Base-by-base conservation (phyloP, 306 rosid genomes). In the Cucumis melo region DNA sequence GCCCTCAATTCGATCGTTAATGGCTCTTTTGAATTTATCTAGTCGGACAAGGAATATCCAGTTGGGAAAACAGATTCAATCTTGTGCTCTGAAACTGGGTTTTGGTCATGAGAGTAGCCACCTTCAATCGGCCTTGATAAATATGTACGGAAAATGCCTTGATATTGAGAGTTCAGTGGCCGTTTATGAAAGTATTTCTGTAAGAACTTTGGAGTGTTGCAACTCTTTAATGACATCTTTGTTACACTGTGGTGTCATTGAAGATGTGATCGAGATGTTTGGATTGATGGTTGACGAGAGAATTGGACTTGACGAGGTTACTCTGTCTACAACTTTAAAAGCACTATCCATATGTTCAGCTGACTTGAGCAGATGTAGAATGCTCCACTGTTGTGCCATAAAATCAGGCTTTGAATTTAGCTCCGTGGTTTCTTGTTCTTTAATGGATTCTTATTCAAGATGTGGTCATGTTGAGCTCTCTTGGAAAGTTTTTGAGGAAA, bases 211-310 rank as follows among this genome's bases (percentile, higher is more conserved):
- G 82, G 92, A 82, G 81, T 87, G 96, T 73, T 85, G 87, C 77
- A 94, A 94, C 84, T 90, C 96, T 61, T 86, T 92, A 83, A 89
- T 94, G 96, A 84, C 96, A 51, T 90, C 97, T 76, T 86, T 91
- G 84, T 81, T 84, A 82, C 87, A 86, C 27, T 83, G 86, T 78
- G 93, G 85, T 50, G 78, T 75, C 64, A 41, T 59, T 74, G 92
- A 82, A 78, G 98, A 87, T 83, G 93, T 85, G 75, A 82, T 85
- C 75, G 95, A 91, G 76, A 85, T 94, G 92, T 90, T 94, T 78
- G 89, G 90, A 81, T 83, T 92, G 74, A 87, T 91, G 90, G 62
- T 86, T 8, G 95, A 91, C 67, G 93, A 87, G 73, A 85, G 95
- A 77, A 65, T 94, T 63, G 80, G 79, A 74, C 84, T 85, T 51